Evolutionary conservation across 495 filamentous ascomycete genomes (phyloP).

Genomic region (Penicillium flavigenum): DNA sequence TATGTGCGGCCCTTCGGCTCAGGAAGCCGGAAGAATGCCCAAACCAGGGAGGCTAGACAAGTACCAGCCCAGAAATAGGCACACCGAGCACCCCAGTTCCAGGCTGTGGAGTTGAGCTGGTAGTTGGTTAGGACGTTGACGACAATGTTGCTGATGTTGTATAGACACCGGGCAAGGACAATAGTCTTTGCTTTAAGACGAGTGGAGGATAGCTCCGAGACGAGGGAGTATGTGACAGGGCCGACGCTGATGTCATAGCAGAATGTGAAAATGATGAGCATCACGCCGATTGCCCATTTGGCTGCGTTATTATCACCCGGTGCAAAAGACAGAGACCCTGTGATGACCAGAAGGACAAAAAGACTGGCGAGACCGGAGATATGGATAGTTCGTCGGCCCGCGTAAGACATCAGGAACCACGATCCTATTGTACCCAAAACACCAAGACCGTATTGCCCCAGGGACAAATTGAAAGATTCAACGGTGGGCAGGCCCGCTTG

Average conservation of each 20-base stretch:
- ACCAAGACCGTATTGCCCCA: constrained; percentile 66
- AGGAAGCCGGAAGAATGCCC: constrained; percentile 65
- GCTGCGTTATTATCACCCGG: constrained; percentile 39
- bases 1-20: constrained; percentile 64
- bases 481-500: constrained; percentile 59
- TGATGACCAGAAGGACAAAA: constrained; percentile 57
- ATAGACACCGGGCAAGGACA: constrained; percentile 59
- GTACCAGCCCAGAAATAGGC: constrained; percentile 70
- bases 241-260: constrained; percentile 68
- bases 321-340: constrained; percentile 64
- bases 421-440: constrained; percentile 62
- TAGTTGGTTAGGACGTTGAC: constrained; percentile 64
- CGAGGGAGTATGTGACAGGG: constrained; percentile 69
- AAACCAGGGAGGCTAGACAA: constrained; percentile 62
- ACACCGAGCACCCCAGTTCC: constrained; percentile 65
- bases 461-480: constrained; percentile 62
- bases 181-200: constrained; percentile 68
- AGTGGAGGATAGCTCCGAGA: constrained; percentile 64
- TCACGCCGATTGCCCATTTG: constrained; percentile 42
- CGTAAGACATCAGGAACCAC: constrained; percentile 62
- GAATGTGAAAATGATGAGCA: constrained; percentile 64
- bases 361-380: constrained; percentile 59
- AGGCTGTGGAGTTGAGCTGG: constrained; percentile 62
- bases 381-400: constrained; percentile 65
- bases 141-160: constrained; percentile 64